Evolutionary conservation across 768 basidiomycete species (phyloP), one percentile per base, ranked within the genome.

Genomic region (Omphalotus guepiniiformis): DNA sequence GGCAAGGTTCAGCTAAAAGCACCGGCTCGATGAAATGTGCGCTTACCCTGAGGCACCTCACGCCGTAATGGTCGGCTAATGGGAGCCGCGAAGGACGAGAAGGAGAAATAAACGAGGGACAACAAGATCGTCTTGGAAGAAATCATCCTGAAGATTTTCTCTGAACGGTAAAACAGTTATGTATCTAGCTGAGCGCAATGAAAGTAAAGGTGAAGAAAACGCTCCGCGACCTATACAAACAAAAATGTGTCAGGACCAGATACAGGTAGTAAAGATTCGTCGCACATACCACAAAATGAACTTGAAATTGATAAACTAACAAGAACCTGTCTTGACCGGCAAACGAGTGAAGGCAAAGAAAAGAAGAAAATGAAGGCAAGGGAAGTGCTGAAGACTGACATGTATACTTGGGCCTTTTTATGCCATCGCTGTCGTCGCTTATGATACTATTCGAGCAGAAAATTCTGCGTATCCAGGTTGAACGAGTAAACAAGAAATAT

Each of bases 11-110:
- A 49, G 45, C 42, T 30, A 27, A 11, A 16, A 19, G 13, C 13
- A 4, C 32, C 2, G 23, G 5, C 51, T 37, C 18, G 22, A 12
- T 8, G 4, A 5, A 22, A 22, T 29, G 29, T 21, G 22, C 3
- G 49, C 57, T n/a, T 57, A 80, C 81, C 80, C 70, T 84, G 81
- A 19, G 82, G 81, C 23, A 83, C 82, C 62, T 83, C 81, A 52
- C 81, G 77, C 52, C 70, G 72, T 8, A 46, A 16, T 16, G 35
- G 11, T 27, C 19, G n/a, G n/a, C n/a, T n/a, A 42, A 76, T 63
- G 18, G 79, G 78, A 19, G 69, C 59, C 37, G 75, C 70, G 9
- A 65, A 55, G 23, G 62, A 58, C 35, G 61, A 55, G 46, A 58
- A 55, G 43, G 65, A 62, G 46, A 74, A 50, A 49, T 53, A 63